phyloP scores from a whole-genome alignment of 192 early-diverging fungal species.

The Backusella sp. region DNA sequence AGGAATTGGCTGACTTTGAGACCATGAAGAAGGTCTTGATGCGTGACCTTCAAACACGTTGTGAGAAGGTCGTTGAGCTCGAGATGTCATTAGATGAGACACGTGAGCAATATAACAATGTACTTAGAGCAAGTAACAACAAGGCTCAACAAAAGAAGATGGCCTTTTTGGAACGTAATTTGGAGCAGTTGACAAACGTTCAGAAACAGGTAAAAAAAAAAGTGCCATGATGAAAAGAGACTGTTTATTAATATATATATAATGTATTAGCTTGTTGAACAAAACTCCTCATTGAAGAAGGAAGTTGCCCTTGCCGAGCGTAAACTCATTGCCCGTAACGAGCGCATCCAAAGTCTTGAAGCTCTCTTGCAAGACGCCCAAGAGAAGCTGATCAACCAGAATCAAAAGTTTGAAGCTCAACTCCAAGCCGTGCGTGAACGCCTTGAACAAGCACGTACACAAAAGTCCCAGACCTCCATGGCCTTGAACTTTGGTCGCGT shows the following conservation, averaged over 20 bases:
- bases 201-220: constrained; percentile 69
- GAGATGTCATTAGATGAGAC: constrained; percentile 97
- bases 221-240: neutral
- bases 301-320: constrained; percentile 86
- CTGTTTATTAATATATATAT: too few species aligned
- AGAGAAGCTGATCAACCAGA: constrained; percentile 75
- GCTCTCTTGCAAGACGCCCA: constrained; percentile 79
- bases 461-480: constrained; percentile 38
- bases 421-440: constrained; percentile 73
- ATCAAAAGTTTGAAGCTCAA: constrained; percentile 84
- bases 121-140: constrained; percentile 80
- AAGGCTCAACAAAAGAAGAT: constrained; percentile 92
- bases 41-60: constrained; percentile 96
- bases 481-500: constrained; percentile 53
- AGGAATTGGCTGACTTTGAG: constrained; percentile 86
- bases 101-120: constrained; percentile 89
- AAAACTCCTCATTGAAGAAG: constrained; percentile 96
- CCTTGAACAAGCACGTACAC: constrained; percentile 73
- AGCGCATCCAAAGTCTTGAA: constrained; percentile 93
- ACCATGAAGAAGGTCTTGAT: constrained; percentile 98
- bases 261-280: constrained; percentile 76
- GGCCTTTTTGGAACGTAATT: constrained; percentile 95
- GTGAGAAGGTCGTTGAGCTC: constrained; percentile 97
- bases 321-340: constrained; percentile 88
- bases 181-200: constrained; percentile 94